phyloP scores from a whole-genome alignment of 148 eudicot genomes.

The Cornus controversa region DNA sequence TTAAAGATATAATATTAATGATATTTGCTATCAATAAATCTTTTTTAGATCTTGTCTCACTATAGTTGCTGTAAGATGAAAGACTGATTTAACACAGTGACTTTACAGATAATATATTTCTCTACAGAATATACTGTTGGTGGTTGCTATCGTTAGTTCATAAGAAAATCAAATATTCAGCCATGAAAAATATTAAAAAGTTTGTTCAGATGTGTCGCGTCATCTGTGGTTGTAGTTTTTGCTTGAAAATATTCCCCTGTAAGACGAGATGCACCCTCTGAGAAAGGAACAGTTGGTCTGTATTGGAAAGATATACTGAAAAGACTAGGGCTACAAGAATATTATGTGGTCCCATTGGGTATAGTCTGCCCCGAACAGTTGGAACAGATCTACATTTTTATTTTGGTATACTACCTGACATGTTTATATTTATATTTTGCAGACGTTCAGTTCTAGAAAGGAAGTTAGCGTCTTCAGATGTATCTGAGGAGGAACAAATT shows the following conservation, averaged over 20 bases:
- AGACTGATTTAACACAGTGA: background rate
- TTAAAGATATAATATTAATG: background rate
- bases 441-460: slow-evolving; percentile 56
- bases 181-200: too few relatives aligned
- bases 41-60: background rate
- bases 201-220: background rate
- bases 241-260: background rate
- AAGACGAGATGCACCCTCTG: background rate
- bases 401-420: slow-evolving; percentile 1
- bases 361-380: background rate
- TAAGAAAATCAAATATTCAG: background rate
- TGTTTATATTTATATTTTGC: slow-evolving; percentile 14
- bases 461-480: slow-evolving; percentile 36
- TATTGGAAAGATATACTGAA: background rate
- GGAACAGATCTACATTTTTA: background rate
- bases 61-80: background rate
- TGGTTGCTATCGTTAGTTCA: background rate
- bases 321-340: background rate
- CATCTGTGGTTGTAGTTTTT: background rate
- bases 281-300: background rate
- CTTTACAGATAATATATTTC: background rate
- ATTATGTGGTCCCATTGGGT: background rate
- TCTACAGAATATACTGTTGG: background rate
- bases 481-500: slow-evolving; percentile 53
- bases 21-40: background rate